Base-by-base conservation (phyloP, 495 filamentous ascomycete genomes). In the Geopyxis carbonaria region DNA sequence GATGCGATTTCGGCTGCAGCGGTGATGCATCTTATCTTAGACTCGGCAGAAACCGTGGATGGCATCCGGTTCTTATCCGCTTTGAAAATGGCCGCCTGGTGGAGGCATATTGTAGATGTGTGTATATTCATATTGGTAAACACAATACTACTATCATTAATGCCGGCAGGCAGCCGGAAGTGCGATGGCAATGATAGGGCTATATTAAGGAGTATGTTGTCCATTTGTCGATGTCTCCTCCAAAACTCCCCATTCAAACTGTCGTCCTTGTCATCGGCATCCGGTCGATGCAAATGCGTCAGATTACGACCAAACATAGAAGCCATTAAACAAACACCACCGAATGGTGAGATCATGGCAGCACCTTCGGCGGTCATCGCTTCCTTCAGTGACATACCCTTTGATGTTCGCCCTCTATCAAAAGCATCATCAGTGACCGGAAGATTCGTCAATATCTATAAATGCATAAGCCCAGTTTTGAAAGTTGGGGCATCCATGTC, bases 51-150 rank as follows among this genome's bases (percentile, higher is more conserved):
- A 28, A 94, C 77, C 19, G 72, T 72, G 7, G 72, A 63, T 3
- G 86, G 73, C 48, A 94, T 65, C 38, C 71, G 67, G 57, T 95
- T 78, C 59, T 82, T 87, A 48, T 94, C 86, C 0, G 89, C 83
- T 57, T 93, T 95, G 68, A 84, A 93, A 14, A 95, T 94, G 14
- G 89, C 91, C 5, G 91, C 91, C 57, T 99, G 89, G 55, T 99
- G 89, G 5, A 95, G 68, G 23, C 31, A 95, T 30, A 99, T 95
- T 2, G 84, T 89, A 1, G 85, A 91, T 0, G 89, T 93, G 53
- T 95, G 89, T 23, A 95, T 84, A 51, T 78, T 80, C 80, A 95
- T 93, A 45, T 95, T 95, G 22, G 80, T 75, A 52, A 94, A 95
- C 14, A 99, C 75, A 35, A 91, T 75, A 48, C 94, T 99, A 5